Conservation (phyloP, 331 rosid genomes). For the Malus hybrid region DNA sequence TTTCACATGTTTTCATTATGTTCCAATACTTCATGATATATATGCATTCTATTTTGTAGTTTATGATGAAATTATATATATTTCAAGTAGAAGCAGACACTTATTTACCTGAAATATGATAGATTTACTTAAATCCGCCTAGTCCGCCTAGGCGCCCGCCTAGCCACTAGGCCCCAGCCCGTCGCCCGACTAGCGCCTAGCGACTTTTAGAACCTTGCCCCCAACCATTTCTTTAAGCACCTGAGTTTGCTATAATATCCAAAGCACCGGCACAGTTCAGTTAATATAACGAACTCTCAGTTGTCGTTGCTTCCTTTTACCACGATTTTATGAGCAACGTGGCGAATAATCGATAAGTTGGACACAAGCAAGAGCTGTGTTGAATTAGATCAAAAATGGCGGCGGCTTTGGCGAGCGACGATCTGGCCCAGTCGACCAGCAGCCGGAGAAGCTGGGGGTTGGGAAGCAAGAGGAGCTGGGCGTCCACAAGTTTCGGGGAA, state of each 20-base stretch:
- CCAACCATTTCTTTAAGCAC: too few species aligned
- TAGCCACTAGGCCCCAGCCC: too few species aligned
- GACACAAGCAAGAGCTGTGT: background rate
- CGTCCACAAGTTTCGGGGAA: constrained; percentile 51
- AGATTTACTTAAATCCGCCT: too few species aligned
- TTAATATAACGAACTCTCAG: background rate
- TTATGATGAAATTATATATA: too few species aligned
- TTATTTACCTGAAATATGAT: too few species aligned
- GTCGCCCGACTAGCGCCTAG: too few species aligned
- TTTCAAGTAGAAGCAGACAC: too few species aligned
- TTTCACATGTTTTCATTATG: too few species aligned
- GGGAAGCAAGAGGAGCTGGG: constrained; percentile 36
- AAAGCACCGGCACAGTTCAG: background rate
- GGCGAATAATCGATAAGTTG: background rate
- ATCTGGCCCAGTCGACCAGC: constrained; percentile 31
- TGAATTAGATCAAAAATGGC: constrained; percentile 30
- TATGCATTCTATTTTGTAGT: too few species aligned
- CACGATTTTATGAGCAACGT: background rate
- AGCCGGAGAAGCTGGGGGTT: constrained; percentile 43
- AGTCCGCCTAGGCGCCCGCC: too few species aligned
- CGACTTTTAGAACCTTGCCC: too few species aligned
- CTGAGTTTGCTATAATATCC: background rate
- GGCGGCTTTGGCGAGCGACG: constrained; percentile 43
- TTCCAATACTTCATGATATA: too few species aligned
- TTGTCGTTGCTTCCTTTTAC: background rate